A percentile compares a stretch with the other conserved stretches of the same genome.
These are phyloP conservation scores for Chloroidium sp. DNA, from an alignment of 163 green algal species.

Conservation along the genomic window DNA sequence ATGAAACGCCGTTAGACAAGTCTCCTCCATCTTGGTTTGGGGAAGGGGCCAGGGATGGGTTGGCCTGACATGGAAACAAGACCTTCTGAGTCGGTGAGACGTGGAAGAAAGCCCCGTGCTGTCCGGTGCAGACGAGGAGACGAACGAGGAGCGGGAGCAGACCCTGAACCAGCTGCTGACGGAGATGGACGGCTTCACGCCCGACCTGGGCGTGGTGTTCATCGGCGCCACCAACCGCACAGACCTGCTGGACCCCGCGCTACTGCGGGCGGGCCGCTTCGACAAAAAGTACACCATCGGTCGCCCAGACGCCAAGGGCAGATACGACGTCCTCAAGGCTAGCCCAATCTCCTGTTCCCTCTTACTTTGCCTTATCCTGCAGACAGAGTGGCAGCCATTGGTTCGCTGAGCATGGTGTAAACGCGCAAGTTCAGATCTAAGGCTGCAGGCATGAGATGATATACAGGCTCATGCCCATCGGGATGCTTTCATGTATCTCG, in stretches of 20 bases:
- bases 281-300: conserved; percentile 83
- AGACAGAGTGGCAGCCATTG: too few relatives aligned
- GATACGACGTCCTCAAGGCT: conserved; percentile 77
- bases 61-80: not conserved
- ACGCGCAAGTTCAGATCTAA: not conserved
- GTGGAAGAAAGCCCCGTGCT: not conserved
- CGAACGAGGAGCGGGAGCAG: conserved; percentile 91
- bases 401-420: too few relatives aligned
- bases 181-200: conserved; percentile 98
- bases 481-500: too few relatives aligned
- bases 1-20: too few relatives aligned
- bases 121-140: conserved; percentile 25
- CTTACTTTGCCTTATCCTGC: too few relatives aligned
- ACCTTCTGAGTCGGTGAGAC: not conserved
- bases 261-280: conserved; percentile 90
- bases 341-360: not conserved
- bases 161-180: conserved; percentile 97
- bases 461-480: not conserved
- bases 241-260: conserved; percentile 88
- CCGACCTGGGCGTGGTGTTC: conserved; percentile 88
- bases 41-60: not conserved
- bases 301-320: conserved; percentile 64
- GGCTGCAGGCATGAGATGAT: not conserved
- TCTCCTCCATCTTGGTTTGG: not conserved
- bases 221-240: conserved; percentile 90